Percentiles rank a stretch among this genome's conserved stretches.
These are phyloP conservation scores for Juncus effusus DNA, from an alignment of 176 grass and related monocot species.

Conservation along the genomic window DNA sequence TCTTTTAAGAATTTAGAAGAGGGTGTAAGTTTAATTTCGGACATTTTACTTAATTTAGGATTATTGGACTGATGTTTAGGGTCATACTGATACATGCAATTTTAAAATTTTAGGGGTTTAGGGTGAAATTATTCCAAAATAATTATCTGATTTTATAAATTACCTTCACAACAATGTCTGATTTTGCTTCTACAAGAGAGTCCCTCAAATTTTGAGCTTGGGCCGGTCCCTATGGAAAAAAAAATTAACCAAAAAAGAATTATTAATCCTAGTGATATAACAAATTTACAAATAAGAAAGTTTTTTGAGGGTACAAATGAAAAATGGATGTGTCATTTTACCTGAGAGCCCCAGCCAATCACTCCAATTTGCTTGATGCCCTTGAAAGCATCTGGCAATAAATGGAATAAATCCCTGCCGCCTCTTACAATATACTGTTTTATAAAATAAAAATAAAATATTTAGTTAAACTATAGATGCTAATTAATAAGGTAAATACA, in stretches of 20 bases:
- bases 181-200: conserved; percentile 64
- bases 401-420: conserved; percentile 78
- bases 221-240: conserved; percentile 54
- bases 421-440: conserved; percentile 77
- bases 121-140: no score
- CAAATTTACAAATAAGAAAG: neutral
- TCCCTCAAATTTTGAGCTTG: conserved; percentile 95
- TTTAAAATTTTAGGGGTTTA: neutral
- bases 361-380: conserved; percentile 90
- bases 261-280: conserved; percentile 1
- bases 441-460: neutral
- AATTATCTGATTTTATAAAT: neutral
- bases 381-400: conserved; percentile 78
- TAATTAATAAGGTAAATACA: no score
- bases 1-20: no score
- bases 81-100: neutral
- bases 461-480: no score
- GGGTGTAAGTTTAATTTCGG: no score
- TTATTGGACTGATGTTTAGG: neutral
- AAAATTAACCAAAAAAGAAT: neutral
- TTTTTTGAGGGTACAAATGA: neutral
- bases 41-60: no score
- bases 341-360: conserved; percentile 90
- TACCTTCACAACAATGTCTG: conserved; percentile 93
- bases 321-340: conserved; percentile 11